Evolutionary conservation across 352 stramenopile species (phyloP).

Genomic region (Phytophthora idaei): DNA sequence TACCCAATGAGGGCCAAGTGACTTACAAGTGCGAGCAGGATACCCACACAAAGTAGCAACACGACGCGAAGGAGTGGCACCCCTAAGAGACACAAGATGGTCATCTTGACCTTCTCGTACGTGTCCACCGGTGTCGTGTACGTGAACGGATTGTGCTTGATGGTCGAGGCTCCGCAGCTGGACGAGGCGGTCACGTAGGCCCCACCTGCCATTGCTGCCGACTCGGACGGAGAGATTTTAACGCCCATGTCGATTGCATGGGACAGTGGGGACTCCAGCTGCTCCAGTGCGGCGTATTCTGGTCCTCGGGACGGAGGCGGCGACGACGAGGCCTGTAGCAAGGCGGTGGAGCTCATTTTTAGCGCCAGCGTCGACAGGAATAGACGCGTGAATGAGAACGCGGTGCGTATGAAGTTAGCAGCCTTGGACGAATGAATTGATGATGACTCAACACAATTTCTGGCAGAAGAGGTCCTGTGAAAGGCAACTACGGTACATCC

Average conservation of each 20-base stretch:
- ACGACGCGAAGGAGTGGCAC: conserved; percentile 62
- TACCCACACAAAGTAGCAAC: conserved; percentile 42
- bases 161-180: conserved; percentile 10
- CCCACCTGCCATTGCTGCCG: conserved; percentile 17
- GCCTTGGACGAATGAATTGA: conserved; percentile 20
- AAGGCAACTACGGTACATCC: conserved; percentile 9
- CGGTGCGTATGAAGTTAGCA: not conserved
- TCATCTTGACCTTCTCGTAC: conserved; percentile 70
- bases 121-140: conserved; percentile 59
- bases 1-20: conserved; percentile 61
- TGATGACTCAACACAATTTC: conserved; percentile 13
- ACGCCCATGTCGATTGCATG: conserved; percentile 34
- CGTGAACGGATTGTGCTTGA: conserved; percentile 60
- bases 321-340: conserved; percentile 28
- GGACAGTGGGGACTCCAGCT: conserved; percentile 16
- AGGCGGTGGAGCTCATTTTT: conserved; percentile 38
- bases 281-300: conserved; percentile 25
- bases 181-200: conserved; percentile 35
- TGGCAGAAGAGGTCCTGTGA: not conserved
- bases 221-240: conserved; percentile 26
- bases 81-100: conserved; percentile 53
- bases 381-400: conserved; percentile 13
- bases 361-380: conserved; percentile 9
- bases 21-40: conserved; percentile 48
- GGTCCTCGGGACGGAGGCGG: conserved; percentile 22